Conservation (phyloP, 2,329 filamentous ascomycete genomes). For the Lojkania enalia region DNA sequence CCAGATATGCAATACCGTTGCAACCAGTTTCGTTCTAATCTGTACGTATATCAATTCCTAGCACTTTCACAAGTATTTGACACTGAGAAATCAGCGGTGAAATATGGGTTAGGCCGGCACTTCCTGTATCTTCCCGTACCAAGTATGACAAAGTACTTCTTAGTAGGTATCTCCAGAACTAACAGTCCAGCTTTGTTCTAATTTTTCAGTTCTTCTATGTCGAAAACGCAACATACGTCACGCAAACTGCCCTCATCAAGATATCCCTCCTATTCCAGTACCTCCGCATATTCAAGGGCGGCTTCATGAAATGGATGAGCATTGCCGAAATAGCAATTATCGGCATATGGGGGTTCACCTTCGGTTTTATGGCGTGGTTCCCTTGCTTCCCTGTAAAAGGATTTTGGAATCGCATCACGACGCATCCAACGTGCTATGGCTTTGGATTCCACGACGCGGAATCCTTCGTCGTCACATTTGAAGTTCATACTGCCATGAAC, state of each 20-base stretch:
- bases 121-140: conserved; percentile 29
- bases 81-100: conserved; percentile 29
- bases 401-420: conserved; percentile 25
- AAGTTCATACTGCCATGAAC: conserved; percentile 35
- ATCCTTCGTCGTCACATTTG: conserved; percentile 30
- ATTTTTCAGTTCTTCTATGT: conserved; percentile 31
- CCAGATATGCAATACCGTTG: conserved; percentile 31
- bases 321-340: conserved; percentile 26
- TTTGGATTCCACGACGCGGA: conserved; percentile 25
- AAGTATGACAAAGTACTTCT: conserved; percentile 20
- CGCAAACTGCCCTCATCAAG: conserved; percentile 39
- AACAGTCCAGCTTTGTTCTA: background rate
- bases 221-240: conserved; percentile 34
- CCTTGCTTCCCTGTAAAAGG: conserved; percentile 31
- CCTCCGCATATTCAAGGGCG: conserved; percentile 42
- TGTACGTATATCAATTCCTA: conserved; percentile 20
- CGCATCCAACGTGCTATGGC: conserved; percentile 32
- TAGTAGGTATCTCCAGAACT: conserved; percentile 8
- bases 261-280: conserved; percentile 42
- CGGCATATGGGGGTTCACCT: conserved; percentile 35
- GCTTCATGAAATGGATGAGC: conserved; percentile 33
- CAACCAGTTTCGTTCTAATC: conserved; percentile 25
- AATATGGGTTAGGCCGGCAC: conserved; percentile 38
- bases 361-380: conserved; percentile 37
- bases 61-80: background rate